Conservation (phyloP, 768 basidiomycete species). For the Phylloporus sp. region DNA sequence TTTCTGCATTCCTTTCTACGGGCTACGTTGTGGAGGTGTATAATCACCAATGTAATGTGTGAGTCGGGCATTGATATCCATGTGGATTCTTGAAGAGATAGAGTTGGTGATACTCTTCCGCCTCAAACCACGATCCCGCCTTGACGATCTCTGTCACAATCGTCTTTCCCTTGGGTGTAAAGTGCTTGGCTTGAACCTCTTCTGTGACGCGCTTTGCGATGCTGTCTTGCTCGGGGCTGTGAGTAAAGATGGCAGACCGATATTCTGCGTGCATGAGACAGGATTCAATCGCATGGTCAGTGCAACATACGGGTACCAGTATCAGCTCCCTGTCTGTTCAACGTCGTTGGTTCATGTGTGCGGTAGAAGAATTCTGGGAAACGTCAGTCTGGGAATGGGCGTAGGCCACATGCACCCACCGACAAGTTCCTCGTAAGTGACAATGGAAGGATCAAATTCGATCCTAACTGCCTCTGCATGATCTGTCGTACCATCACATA, state of each 20-base stretch:
- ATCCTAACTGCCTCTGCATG: slow-evolving; percentile 89
- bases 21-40: background rate
- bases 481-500: slow-evolving; percentile 77
- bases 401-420: slow-evolving; percentile 45
- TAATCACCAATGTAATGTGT: slow-evolving; percentile 72
- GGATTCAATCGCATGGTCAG: background rate
- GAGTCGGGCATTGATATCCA: slow-evolving; percentile 92
- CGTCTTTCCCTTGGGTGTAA: slow-evolving; percentile 62
- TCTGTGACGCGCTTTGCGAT: slow-evolving; percentile 75
- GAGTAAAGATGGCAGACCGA: slow-evolving; percentile 87
- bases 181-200: slow-evolving; percentile 83
- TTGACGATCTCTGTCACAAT: slow-evolving; percentile 76
- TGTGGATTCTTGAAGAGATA: slow-evolving; percentile 75
- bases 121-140: slow-evolving; percentile 76
- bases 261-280: slow-evolving; percentile 55
- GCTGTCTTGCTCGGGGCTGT: slow-evolving; percentile 64
- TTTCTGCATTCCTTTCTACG: background rate
- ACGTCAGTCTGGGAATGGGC: background rate
- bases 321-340: slow-evolving; percentile 76
- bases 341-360: slow-evolving; percentile 88
- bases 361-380: slow-evolving; percentile 86
- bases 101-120: slow-evolving; percentile 81
- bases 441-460: slow-evolving; percentile 75
- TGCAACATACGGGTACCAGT: slow-evolving; percentile 64
- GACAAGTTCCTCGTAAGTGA: slow-evolving; percentile 83